Percentiles rank a stretch among this genome's conserved stretches.
phyloP scores from a whole-genome alignment of 169 alveolate species.

The Plasmodium adleri region DNA sequence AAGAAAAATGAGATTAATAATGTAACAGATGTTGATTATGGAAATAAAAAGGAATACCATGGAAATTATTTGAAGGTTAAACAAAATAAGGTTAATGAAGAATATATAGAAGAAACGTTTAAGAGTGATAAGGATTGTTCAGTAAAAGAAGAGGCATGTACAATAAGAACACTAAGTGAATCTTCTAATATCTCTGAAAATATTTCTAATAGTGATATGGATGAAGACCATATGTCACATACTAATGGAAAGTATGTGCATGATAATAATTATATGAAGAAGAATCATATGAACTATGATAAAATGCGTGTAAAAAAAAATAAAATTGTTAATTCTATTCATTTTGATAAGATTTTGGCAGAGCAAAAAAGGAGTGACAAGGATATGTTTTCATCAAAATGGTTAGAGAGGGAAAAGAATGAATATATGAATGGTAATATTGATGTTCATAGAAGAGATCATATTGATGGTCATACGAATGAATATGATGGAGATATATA shows the following conservation, averaged over 20 bases:
- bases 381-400: no score
- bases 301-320: no score
- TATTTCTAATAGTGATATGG: no score
- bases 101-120: background rate
- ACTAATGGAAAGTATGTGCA: no score
- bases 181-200: no score
- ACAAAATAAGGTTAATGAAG: background rate
- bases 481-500: constrained; percentile 1
- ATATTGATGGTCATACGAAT: background rate
- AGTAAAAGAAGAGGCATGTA: constrained; percentile 1
- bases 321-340: no score
- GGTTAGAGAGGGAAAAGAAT: background rate
- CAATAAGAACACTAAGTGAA: background rate
- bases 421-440: background rate
- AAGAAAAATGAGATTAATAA: background rate
- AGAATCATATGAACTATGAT: no score
- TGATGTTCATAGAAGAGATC: background rate
- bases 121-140: background rate
- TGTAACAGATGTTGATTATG: background rate
- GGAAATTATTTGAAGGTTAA: background rate
- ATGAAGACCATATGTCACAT: no score
- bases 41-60: background rate
- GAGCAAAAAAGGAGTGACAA: no score
- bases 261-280: no score
- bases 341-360: no score